phyloP scores from a whole-genome alignment of 164 flowering plant genomes.

The Vitis riparia region DNA sequence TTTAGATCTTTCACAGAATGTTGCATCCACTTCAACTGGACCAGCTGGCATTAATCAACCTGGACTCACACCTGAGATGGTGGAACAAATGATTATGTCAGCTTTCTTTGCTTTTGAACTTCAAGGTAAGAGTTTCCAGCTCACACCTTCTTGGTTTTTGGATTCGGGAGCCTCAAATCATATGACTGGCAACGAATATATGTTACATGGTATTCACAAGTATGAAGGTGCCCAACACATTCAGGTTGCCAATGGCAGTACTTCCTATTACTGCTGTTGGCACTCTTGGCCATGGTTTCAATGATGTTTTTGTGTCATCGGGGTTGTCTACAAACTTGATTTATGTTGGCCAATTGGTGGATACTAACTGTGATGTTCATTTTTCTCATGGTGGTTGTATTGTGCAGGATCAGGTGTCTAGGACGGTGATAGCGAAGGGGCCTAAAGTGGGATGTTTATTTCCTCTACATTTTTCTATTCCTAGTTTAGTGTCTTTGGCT shows the following conservation, averaged over 20 bases:
- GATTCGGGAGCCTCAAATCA: slow-evolving; percentile 1
- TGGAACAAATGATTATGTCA: neutral
- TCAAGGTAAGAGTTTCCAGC: neutral
- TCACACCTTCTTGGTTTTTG: neutral
- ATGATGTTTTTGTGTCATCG: slow-evolving; percentile 1
- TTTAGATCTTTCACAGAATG: too few species aligned
- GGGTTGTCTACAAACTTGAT: neutral
- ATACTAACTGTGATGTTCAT: slow-evolving; percentile 2
- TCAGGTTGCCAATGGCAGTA: slow-evolving; percentile 1
- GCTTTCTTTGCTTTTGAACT: neutral
- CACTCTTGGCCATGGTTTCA: too few species aligned
- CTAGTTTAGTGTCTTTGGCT: neutral
- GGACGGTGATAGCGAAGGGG: neutral
- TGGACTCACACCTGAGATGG: neutral
- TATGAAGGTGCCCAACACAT: neutral
- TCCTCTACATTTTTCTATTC: neutral
- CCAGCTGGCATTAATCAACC: too few species aligned
- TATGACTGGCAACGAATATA: neutral
- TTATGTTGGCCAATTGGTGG: slow-evolving; percentile 7
- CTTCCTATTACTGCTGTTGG: neutral
- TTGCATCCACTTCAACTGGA: too few species aligned
- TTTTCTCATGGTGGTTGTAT: slow-evolving; percentile 3
- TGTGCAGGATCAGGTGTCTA: neutral
- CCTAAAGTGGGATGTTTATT: slow-evolving; percentile 12
- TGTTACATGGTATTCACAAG: too few species aligned